Conservation (phyloP, 441 rosid species). For the Biscutella laevigata region DNA sequence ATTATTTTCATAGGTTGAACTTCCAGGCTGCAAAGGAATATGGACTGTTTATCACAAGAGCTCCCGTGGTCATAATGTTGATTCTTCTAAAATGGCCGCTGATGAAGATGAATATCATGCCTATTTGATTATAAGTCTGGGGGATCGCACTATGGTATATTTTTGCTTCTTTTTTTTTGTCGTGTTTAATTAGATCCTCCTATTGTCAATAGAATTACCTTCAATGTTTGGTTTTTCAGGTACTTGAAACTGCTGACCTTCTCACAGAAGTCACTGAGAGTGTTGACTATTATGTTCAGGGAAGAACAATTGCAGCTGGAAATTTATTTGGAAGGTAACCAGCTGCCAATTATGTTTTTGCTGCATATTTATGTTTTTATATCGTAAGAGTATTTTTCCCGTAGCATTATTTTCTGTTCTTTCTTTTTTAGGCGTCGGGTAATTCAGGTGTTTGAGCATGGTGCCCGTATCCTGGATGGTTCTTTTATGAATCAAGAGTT, state of each 20-base stretch:
- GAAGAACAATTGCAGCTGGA: constrained; percentile 93
- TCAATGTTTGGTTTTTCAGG: constrained; percentile 38
- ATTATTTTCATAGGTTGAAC: constrained; percentile 64
- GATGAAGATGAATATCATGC: constrained; percentile 95
- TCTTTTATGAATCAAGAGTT: constrained; percentile 91
- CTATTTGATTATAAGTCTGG: constrained; percentile 93
- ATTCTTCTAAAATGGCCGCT: constrained; percentile 59
- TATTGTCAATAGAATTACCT: constrained; percentile 10
- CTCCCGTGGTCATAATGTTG: constrained; percentile 61
- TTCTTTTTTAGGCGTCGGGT: constrained; percentile 75
- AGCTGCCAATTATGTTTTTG: constrained; percentile 17
- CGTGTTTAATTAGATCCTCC: constrained; percentile 2
- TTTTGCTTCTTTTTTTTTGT: constrained; percentile 10
- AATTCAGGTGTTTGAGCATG: constrained; percentile 86
- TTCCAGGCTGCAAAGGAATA: constrained; percentile 94
- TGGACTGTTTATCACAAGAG: constrained; percentile 99
- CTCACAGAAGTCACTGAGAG: constrained; percentile 98
- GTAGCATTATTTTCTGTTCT: constrained; percentile 10
- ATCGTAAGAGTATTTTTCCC: too few species aligned
- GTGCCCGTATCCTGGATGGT: constrained; percentile 95
- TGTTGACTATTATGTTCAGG: constrained; percentile 98
- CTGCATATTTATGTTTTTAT: constrained; percentile 16
- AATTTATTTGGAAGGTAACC: constrained; percentile 90
- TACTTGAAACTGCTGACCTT: constrained; percentile 97
- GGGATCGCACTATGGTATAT: constrained; percentile 87